Evolutionary conservation across 139 green algal species (phyloP).

Genomic region (Chlamydomonas sphaeroides): DNA sequence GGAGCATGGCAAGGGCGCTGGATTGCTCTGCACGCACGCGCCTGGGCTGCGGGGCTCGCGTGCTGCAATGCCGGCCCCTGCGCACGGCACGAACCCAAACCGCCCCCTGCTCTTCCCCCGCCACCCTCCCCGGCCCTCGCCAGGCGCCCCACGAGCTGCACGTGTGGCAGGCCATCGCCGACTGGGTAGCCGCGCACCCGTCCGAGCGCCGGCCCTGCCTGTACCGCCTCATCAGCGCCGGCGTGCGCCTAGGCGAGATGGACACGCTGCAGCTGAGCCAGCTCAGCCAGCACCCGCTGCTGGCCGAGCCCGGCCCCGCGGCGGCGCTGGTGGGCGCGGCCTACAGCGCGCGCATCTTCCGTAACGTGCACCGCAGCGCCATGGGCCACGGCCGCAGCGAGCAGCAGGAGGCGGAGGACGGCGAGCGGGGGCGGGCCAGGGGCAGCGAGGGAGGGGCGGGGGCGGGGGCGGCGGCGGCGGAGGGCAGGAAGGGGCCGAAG

Average conservation of each 20-base stretch:
- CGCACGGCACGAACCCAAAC: too few relatives aligned
- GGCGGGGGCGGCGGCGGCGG: too few relatives aligned
- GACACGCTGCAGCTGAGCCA: conserved; percentile 16
- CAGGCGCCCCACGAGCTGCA: conserved; percentile 22
- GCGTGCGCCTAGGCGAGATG: conserved; percentile 14
- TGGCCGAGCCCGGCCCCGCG: conserved; percentile 2
- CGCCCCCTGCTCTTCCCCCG: not conserved
- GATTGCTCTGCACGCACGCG: too few relatives aligned
- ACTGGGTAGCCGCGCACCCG: conserved; percentile 1
- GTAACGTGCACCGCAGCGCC: conserved; percentile 23
- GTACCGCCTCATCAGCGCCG: conserved; percentile 9
- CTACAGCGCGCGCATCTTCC: conserved; percentile 23
- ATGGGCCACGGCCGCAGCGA: not conserved
- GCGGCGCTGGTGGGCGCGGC: conserved; percentile 7
- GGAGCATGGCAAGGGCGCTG: too few relatives aligned
- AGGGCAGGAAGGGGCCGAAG: too few relatives aligned
- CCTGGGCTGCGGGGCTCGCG: too few relatives aligned
- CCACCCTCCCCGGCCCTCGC: too few relatives aligned
- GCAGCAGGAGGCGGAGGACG: not conserved
- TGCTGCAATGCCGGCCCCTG: too few relatives aligned
- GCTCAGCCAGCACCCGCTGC: not conserved
- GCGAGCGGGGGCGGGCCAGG: too few relatives aligned
- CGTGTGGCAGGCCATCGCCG: conserved; percentile 30
- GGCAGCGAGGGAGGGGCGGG: not conserved
- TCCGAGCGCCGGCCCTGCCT: not conserved